Percentiles rank a stretch among this genome's conserved stretches.
Evolutionary conservation across 2,329 filamentous ascomycete species (phyloP).

Genomic region (Nemania sp.): DNA sequence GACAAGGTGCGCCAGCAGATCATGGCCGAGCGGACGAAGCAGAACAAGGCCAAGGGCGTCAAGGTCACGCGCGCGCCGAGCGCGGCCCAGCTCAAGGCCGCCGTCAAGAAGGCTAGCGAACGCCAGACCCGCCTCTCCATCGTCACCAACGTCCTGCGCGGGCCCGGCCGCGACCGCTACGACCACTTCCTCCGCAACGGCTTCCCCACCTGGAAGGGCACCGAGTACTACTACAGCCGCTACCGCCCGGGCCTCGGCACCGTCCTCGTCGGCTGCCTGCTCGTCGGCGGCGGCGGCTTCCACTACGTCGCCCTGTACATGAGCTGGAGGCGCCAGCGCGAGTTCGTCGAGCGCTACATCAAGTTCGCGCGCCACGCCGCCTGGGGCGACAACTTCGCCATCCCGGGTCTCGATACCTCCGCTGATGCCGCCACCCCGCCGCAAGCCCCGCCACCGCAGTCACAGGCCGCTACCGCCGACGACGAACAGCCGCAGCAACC

Average conservation of each 20-base stretch:
- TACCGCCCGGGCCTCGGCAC: slow-evolving; percentile 89
- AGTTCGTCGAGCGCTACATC: slow-evolving; percentile 92
- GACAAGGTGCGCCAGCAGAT: slow-evolving; percentile 93
- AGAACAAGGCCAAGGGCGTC: slow-evolving; percentile 58
- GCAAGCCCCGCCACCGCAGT: slow-evolving; percentile 48
- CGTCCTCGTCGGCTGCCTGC: slow-evolving; percentile 79
- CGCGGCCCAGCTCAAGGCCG: slow-evolving; percentile 74
- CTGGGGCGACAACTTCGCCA: slow-evolving; percentile 80
- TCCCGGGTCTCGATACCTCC: slow-evolving; percentile 67
- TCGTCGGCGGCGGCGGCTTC: slow-evolving; percentile 79
- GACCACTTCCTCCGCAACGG: slow-evolving; percentile 93
- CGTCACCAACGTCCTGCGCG: slow-evolving; percentile 83
- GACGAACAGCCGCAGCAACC: slow-evolving; percentile 43
- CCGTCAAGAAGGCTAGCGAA: slow-evolving; percentile 79
- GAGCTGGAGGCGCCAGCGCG: slow-evolving; percentile 85
- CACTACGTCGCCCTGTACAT: slow-evolving; percentile 88
- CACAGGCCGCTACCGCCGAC: slow-evolving; percentile 51
- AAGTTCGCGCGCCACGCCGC: slow-evolving; percentile 84
- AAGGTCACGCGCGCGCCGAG: slow-evolving; percentile 73
- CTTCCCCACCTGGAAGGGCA: slow-evolving; percentile 95
- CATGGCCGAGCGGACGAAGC: slow-evolving; percentile 67
- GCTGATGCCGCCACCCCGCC: slow-evolving; percentile 47
- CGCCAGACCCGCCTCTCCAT: slow-evolving; percentile 83
- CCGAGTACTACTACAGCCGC: slow-evolving; percentile 95
- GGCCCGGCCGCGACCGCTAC: slow-evolving; percentile 81